Percentiles rank a stretch among this genome's conserved stretches.
These are phyloP conservation scores for Aspergillus aculeatus DNA, from an alignment of 2,329 filamentous ascomycete genomes.

Conservation along the genomic window DNA sequence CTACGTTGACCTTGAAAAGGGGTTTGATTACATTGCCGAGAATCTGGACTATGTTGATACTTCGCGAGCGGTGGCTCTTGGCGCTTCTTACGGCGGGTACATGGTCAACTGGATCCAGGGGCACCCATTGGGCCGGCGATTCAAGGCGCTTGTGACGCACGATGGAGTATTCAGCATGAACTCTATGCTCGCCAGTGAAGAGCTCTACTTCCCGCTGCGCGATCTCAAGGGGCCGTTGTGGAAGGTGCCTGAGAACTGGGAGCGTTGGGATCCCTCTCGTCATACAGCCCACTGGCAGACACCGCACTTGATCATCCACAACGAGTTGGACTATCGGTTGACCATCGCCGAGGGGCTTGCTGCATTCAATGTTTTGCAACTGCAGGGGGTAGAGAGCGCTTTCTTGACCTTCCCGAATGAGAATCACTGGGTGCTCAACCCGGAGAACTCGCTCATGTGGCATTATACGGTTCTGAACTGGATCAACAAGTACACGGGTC, in stretches of 20 bases:
- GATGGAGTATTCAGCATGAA: constrained; percentile 50
- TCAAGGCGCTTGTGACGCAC: constrained; percentile 59
- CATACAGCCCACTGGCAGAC: constrained; percentile 72
- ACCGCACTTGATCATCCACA: constrained; percentile 87
- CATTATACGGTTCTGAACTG: constrained; percentile 80
- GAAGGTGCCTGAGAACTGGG: constrained; percentile 53
- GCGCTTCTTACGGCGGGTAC: constrained; percentile 59
- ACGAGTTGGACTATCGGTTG: constrained; percentile 83
- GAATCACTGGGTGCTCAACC: constrained; percentile 82
- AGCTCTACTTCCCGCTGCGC: constrained; percentile 56
- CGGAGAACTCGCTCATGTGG: constrained; percentile 89
- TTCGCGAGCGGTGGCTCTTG: constrained; percentile 52
- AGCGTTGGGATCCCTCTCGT: constrained; percentile 57
- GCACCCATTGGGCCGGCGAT: constrained; percentile 54
- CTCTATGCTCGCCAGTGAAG: constrained; percentile 48
- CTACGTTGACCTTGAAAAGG: constrained; percentile 56
- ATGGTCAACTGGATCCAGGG: constrained; percentile 62
- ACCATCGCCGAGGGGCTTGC: constrained; percentile 80
- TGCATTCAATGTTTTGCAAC: constrained; percentile 83
- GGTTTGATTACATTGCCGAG: constrained; percentile 52
- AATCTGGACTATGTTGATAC: constrained; percentile 55
- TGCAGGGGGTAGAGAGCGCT: constrained; percentile 70
- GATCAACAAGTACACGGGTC: constrained; percentile 61
- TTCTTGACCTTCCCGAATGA: constrained; percentile 80
- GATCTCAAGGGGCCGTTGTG: constrained; percentile 53